Evolutionary conservation across 1,284 basidiomycete genomes (phyloP).

Genomic region (Leccinum subspadiceum): DNA sequence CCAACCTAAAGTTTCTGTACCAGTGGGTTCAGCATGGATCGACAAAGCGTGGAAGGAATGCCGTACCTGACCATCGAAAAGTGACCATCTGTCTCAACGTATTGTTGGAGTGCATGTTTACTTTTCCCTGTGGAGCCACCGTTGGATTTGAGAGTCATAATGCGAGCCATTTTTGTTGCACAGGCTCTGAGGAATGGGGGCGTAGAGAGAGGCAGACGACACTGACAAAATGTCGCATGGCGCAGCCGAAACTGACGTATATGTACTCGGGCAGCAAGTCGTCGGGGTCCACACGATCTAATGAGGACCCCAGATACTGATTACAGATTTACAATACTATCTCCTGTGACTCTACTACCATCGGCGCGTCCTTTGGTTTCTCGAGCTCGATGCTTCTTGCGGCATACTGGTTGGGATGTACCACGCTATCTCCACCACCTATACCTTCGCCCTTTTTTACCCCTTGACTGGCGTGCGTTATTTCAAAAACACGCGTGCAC

Average conservation of each 20-base stretch:
- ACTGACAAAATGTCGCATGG: slow-evolving; percentile 19
- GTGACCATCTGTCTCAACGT: slow-evolving; percentile 86
- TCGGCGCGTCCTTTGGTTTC: slow-evolving; percentile 35
- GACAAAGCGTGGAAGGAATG: slow-evolving; percentile 13
- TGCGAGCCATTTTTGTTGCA: slow-evolving; percentile 23
- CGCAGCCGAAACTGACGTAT: slow-evolving; percentile 12
- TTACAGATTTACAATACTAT: neutral
- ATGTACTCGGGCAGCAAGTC: neutral
- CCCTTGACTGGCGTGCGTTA: slow-evolving; percentile 76
- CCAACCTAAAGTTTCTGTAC: slow-evolving; percentile 92
- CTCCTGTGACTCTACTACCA: slow-evolving; percentile 26
- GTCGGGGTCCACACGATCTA: slow-evolving; percentile 20
- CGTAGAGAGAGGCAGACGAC: slow-evolving; percentile 30
- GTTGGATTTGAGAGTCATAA: slow-evolving; percentile 32
- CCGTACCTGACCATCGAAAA: slow-evolving; percentile 90
- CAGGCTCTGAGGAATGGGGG: slow-evolving; percentile 1
- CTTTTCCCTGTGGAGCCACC: slow-evolving; percentile 12
- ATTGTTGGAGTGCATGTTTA: slow-evolving; percentile 70
- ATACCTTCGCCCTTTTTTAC: slow-evolving; percentile 90
- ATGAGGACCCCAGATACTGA: slow-evolving; percentile 20
- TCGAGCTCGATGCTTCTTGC: slow-evolving; percentile 66
- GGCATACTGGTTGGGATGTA: slow-evolving; percentile 91
- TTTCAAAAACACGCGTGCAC: slow-evolving; percentile 95
- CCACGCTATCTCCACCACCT: slow-evolving; percentile 85
- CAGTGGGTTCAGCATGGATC: slow-evolving; percentile 17